Evolutionary conservation across 495 filamentous ascomycete genomes (phyloP).

Genomic region (Tuber magnatum): DNA sequence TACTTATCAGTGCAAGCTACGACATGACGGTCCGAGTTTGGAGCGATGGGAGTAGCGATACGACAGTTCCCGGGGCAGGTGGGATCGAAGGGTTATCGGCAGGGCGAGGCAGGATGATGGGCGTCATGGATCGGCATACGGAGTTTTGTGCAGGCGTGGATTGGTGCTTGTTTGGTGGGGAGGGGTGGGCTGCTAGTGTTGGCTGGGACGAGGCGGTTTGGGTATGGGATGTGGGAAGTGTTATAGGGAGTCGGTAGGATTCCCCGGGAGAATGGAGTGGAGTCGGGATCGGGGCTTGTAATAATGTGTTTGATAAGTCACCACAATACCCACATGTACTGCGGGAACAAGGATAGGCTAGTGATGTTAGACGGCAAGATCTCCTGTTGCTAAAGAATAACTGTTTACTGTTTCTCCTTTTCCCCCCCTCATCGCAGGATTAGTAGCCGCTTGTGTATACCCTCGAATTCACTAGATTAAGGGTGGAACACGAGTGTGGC

Average conservation of each 20-base stretch:
- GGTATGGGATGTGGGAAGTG: slow-evolving; percentile 77
- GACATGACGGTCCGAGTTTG: slow-evolving; percentile 96
- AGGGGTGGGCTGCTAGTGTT: slow-evolving; percentile 89
- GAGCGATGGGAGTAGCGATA: slow-evolving; percentile 63
- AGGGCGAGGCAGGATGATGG: slow-evolving; percentile 59
- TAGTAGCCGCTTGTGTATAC: too few relatives aligned
- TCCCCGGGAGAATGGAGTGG: background rate
- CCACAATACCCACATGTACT: background rate
- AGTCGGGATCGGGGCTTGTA: background rate
- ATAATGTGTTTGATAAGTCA: background rate
- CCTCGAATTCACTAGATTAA: background rate
- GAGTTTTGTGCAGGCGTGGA: slow-evolving; percentile 97
- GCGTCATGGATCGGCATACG: slow-evolving; percentile 82
- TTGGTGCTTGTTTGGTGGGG: slow-evolving; percentile 92
- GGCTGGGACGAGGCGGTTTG: slow-evolving; percentile 89
- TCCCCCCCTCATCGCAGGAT: background rate
- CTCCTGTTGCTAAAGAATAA: background rate
- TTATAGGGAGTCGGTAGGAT: slow-evolving; percentile 48
- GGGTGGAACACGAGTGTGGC: too few relatives aligned
- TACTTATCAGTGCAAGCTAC: slow-evolving; percentile 81
- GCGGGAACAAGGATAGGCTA: too few relatives aligned
- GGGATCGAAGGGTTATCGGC: slow-evolving; percentile 25
- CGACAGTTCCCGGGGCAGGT: slow-evolving; percentile 40
- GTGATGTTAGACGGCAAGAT: background rate
- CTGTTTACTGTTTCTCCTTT: background rate